These are phyloP conservation scores for Trichophyton rubrum DNA, from an alignment of 2,329 filamentous ascomycete genomes.

Conservation along the genomic window DNA sequence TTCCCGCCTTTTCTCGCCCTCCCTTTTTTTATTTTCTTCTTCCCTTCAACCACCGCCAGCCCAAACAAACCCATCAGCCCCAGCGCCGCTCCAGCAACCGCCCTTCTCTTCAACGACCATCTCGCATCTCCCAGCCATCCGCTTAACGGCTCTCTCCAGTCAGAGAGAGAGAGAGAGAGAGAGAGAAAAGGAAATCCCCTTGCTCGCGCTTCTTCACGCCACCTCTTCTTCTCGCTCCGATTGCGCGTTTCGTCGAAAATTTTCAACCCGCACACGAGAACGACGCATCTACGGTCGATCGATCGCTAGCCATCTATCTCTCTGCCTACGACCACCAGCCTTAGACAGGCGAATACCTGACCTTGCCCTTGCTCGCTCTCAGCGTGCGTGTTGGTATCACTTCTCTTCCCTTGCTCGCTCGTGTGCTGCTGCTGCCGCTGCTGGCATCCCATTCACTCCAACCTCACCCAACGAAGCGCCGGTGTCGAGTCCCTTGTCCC, in stretches of 20 bases:
- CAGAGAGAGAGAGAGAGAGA: no score
- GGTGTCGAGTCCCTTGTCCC: conserved; percentile 2
- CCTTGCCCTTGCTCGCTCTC: no score
- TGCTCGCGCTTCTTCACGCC: background rate
- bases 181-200: background rate
- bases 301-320: no score
- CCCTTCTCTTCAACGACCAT: background rate
- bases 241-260: background rate
- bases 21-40: background rate
- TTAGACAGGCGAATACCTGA: no score
- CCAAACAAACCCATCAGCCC: background rate
- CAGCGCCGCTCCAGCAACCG: background rate
- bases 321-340: no score
- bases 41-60: background rate
- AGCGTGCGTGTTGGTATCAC: no score
- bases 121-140: background rate
- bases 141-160: background rate
- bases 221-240: background rate
- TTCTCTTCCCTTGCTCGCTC: background rate
- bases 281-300: no score
- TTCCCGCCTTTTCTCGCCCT: no score
- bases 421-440: background rate
- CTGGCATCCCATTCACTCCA: no score
- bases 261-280: background rate
- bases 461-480: background rate